These are phyloP conservation scores for Acaromyces ingoldii DNA, from an alignment of 1,284 basidiomycete species.

Conservation along the genomic window DNA sequence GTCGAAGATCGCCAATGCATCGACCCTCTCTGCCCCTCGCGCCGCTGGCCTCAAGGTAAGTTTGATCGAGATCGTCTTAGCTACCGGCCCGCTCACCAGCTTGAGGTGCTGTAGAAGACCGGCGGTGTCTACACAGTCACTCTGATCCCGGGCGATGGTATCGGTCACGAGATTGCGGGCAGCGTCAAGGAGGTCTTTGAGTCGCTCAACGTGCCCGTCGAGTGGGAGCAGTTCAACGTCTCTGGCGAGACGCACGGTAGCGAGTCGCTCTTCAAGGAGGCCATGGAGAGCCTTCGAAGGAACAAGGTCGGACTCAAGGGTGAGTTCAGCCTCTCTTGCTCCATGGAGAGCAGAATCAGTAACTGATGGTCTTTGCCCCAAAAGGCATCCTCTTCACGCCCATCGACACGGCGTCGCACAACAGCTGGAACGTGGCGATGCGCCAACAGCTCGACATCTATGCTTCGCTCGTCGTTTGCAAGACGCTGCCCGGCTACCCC, in stretches of 20 bases:
- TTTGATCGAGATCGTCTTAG: too few species aligned
- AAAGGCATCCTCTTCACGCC: conserved; percentile 96
- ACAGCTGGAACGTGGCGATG: conserved; percentile 99
- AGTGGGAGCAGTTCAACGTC: conserved; percentile 98
- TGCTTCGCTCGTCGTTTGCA: conserved; percentile 96
- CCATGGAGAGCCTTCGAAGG: conserved; percentile 86
- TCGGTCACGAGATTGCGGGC: conserved; percentile 94
- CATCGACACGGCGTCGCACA: conserved; percentile 90
- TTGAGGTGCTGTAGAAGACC: not conserved
- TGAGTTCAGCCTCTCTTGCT: conserved; percentile 52
- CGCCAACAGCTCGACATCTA: conserved; percentile 99
- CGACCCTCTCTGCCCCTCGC: conserved; percentile 4
- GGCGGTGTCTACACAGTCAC: conserved; percentile 50
- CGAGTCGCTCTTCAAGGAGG: conserved; percentile 87
- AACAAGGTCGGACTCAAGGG: conserved; percentile 99
- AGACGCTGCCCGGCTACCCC: conserved; percentile 92
- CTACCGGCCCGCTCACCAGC: too few species aligned
- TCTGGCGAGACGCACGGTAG: conserved; percentile 91
- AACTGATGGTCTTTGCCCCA: not conserved
- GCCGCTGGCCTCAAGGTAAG: conserved; percentile 2
- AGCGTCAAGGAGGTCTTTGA: conserved; percentile 99
- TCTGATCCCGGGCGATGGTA: conserved; percentile 53
- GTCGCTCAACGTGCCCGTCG: conserved; percentile 93
- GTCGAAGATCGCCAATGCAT: not conserved
- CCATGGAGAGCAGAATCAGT: not conserved